These are phyloP conservation scores for Theileria annulata DNA, from an alignment of 169 alveolate genomes.

Conservation along the genomic window DNA sequence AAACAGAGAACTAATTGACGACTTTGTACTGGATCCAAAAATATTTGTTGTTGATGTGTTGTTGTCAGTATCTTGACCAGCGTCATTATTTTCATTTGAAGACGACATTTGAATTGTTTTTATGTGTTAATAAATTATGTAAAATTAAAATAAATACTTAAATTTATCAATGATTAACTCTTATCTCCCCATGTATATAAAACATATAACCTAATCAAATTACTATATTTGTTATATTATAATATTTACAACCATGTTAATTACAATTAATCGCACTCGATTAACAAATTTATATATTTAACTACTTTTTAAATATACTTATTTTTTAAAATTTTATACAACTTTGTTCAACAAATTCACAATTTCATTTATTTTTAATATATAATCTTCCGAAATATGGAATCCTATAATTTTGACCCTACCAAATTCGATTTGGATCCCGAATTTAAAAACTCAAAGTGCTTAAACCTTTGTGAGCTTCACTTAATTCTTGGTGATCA, in stretches of 20 bases:
- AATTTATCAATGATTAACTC: neutral
- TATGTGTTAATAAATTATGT: neutral
- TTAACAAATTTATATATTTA: too few relatives aligned
- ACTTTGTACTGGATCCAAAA: slow-evolving; percentile 18
- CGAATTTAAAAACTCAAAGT: slow-evolving; percentile 73
- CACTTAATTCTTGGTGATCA: slow-evolving; percentile 79
- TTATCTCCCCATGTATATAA: neutral
- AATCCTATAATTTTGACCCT: slow-evolving; percentile 12
- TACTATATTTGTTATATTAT: too few relatives aligned
- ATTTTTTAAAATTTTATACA: too few relatives aligned
- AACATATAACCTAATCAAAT: neutral
- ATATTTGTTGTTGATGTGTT: slow-evolving; percentile 9
- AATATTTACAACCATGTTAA: too few relatives aligned
- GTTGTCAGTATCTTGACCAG: neutral
- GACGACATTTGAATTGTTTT: neutral
- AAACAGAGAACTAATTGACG: slow-evolving; percentile 9
- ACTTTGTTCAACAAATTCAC: neutral
- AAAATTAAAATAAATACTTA: neutral
- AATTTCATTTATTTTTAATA: neutral
- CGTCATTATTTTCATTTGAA: neutral
- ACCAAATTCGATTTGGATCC: slow-evolving; percentile 57
- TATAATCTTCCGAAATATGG: slow-evolving; percentile 28
- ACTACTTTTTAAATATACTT: too few relatives aligned
- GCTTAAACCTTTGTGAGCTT: slow-evolving; percentile 75
- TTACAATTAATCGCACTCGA: neutral